Conservation (phyloP, 345 rosid genomes). For the Psidium friedrichsthalianum region DNA sequence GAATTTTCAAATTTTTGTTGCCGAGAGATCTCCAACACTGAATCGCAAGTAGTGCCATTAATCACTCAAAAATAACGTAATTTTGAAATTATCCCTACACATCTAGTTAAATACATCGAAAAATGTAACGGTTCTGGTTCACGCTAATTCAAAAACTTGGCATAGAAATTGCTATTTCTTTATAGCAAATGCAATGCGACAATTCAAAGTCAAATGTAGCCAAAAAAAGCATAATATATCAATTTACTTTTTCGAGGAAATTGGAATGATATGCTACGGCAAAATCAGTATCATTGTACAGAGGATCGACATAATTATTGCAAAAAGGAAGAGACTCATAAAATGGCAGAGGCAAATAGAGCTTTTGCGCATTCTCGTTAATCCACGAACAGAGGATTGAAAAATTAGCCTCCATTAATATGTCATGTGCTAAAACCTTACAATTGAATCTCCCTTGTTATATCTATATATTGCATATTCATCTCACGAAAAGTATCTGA, state of each 20-base stretch:
- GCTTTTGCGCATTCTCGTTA: no score
- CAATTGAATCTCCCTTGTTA: background rate
- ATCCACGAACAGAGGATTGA: no score
- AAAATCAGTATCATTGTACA: no score
- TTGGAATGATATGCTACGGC: no score
- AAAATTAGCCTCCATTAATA: background rate
- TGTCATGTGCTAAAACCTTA: background rate
- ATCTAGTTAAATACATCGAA: background rate
- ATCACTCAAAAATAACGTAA: background rate
- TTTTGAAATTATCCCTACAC: background rate
- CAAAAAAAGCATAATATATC: background rate
- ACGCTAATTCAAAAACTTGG: background rate
- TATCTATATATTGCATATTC: background rate
- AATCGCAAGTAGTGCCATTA: accelerated
- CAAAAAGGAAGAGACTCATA: no score
- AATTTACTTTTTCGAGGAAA: background rate
- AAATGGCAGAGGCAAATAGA: no score
- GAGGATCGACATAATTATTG: no score
- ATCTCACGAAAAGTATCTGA: background rate
- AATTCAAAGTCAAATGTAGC: background rate
- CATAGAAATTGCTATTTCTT: no score
- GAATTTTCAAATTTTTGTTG: background rate
- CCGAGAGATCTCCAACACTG: accelerated
- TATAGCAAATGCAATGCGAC: background rate
- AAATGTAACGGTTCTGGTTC: background rate